These are phyloP conservation scores for Jackrogersella minutella DNA, from an alignment of 495 filamentous ascomycete species.

Conservation along the genomic window DNA sequence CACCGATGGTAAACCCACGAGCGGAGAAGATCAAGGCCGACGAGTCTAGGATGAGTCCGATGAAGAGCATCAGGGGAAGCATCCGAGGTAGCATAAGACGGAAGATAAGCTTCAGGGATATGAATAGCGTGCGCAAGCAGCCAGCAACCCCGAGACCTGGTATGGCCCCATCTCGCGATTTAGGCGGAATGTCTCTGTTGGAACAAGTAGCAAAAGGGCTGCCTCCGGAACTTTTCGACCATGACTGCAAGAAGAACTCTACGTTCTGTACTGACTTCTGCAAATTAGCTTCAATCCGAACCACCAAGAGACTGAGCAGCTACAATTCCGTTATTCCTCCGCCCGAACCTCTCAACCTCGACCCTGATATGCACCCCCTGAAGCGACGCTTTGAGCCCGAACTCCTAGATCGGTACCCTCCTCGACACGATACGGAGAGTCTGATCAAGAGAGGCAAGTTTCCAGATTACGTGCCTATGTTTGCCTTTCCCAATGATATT, in stretches of 20 bases:
- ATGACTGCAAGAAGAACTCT: conserved; percentile 41
- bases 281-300: conserved; percentile 81
- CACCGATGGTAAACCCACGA: conserved; percentile 75
- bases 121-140: conserved; percentile 94
- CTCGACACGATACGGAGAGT: conserved; percentile 77
- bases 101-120: conserved; percentile 87
- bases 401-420: conserved; percentile 90
- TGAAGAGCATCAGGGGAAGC: conserved; percentile 59
- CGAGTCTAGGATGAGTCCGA: conserved; percentile 63
- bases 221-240: conserved; percentile 33
- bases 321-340: conserved; percentile 98
- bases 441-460: conserved; percentile 87
- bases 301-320: conserved; percentile 88
- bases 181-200: conserved; percentile 36
- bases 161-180: conserved; percentile 56
- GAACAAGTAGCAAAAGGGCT: conserved; percentile 35
- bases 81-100: conserved; percentile 80
- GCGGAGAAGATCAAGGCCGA: conserved; percentile 84
- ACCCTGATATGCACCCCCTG: conserved; percentile 94
- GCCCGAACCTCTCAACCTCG: conserved; percentile 86
- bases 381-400: conserved; percentile 95
- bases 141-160: conserved; percentile 76
- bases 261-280: conserved; percentile 46
- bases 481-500: conserved; percentile 97
- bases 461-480: conserved; percentile 98